A percentile compares a stretch with the other conserved stretches of the same genome.
phyloP scores from a whole-genome alignment of 2,329 filamentous ascomycete species.

The Ophiocordyceps camponoti-rufipedis region DNA sequence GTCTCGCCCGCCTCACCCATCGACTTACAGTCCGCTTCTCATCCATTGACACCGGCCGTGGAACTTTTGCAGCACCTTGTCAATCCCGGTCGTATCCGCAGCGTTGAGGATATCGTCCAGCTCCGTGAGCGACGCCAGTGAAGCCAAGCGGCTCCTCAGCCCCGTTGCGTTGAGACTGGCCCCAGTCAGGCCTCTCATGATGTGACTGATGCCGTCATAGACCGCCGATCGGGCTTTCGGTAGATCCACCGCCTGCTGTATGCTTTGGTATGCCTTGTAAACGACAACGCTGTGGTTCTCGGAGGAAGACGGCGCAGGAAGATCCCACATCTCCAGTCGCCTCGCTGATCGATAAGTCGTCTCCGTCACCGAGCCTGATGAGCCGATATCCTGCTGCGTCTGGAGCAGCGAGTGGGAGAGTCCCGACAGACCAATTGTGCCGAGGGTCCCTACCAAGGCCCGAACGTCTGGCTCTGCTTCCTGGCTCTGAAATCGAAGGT shows the following conservation, averaged over 20 bases:
- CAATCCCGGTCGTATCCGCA: slow-evolving; percentile 38
- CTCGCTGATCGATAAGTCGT: slow-evolving; percentile 65
- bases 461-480: slow-evolving; percentile 40
- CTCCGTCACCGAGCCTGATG: slow-evolving; percentile 41
- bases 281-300: slow-evolving; percentile 48
- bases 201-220: slow-evolving; percentile 41
- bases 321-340: slow-evolving; percentile 79
- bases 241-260: slow-evolving; percentile 47
- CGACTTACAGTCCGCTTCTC: slow-evolving; percentile 55
- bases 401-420: slow-evolving; percentile 66
- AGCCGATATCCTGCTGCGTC: slow-evolving; percentile 41
- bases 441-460: slow-evolving; percentile 59
- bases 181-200: slow-evolving; percentile 37
- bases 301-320: slow-evolving; percentile 50
- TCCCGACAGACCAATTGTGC: slow-evolving; percentile 66
- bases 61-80: slow-evolving; percentile 44
- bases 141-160: slow-evolving; percentile 36
- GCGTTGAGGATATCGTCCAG: slow-evolving; percentile 59
- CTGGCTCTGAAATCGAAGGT: slow-evolving; percentile 45
- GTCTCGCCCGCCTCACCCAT: not conserved
- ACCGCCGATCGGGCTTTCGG: slow-evolving; percentile 35
- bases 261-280: slow-evolving; percentile 65
- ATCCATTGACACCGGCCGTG: slow-evolving; percentile 57
- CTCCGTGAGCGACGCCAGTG: slow-evolving; percentile 60
- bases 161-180: slow-evolving; percentile 29